These are phyloP conservation scores for Trichoderma guizhouense DNA, from an alignment of 2,329 filamentous ascomycete genomes.

Conservation along the genomic window DNA sequence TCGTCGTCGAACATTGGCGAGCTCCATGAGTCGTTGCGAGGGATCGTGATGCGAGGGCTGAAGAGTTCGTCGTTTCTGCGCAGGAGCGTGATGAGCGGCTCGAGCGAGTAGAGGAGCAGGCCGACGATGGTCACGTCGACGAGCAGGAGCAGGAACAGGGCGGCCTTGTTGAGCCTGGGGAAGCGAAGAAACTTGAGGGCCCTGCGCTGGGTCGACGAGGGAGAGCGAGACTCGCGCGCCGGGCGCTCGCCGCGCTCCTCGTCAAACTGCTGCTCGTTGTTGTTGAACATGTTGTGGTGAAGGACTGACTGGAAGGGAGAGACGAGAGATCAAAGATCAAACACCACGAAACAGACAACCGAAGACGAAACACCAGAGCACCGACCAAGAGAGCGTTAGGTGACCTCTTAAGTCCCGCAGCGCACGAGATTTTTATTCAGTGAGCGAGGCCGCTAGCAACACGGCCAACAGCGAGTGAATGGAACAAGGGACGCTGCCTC, in stretches of 20 bases:
- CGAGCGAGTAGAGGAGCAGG: not conserved
- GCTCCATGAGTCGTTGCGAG: not conserved
- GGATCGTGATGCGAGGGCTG: not conserved
- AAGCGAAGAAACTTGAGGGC: not conserved
- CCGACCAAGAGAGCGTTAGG: not conserved
- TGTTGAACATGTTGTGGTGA: not conserved
- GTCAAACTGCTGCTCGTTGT: not conserved
- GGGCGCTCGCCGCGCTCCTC: constrained; percentile 9
- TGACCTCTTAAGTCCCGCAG: not conserved
- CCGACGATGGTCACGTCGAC: constrained; percentile 1
- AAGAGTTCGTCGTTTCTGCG: constrained; percentile 6
- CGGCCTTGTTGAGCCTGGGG: not conserved
- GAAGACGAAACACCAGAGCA: not conserved
- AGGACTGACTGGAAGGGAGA: not conserved
- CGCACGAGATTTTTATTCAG: not conserved
- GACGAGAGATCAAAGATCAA: not conserved
- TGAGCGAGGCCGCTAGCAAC: not conserved
- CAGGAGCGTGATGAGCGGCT: constrained; percentile 11
- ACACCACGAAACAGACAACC: not conserved
- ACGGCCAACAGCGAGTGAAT: not conserved
- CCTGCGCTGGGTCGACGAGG: not conserved
- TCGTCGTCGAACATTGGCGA: not conserved
- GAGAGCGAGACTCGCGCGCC: not conserved
- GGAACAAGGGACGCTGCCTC: not conserved
- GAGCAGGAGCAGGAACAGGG: not conserved